Conservation (phyloP, 2,329 filamentous ascomycete species). For the Septoria linicola region DNA sequence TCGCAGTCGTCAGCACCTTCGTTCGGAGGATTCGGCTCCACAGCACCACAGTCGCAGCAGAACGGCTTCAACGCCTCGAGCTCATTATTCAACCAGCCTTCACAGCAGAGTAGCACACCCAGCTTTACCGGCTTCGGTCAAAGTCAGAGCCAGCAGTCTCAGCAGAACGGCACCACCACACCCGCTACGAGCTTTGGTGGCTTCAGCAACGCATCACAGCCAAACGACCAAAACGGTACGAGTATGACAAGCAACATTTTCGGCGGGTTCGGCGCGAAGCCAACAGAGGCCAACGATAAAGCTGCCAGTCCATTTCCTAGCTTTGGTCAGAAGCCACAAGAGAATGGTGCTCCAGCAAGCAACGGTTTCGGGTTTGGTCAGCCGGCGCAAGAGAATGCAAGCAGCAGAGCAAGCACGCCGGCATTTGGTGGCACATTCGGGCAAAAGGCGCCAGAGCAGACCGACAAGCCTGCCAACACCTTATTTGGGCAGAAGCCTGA, state of each 20-base stretch:
- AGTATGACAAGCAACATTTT: constrained; percentile 12
- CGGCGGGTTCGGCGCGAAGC: constrained; percentile 7
- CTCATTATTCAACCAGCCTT: constrained; percentile 21
- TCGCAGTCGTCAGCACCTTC: constrained; percentile 19
- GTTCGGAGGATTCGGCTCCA: constrained; percentile 20
- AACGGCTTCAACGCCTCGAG: constrained; percentile 23
- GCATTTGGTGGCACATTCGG: constrained; percentile 16
- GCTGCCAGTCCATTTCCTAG: constrained; percentile 11
- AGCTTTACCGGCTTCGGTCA: constrained; percentile 21
- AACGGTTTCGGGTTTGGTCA: constrained; percentile 14
- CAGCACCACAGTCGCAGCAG: constrained; percentile 19
- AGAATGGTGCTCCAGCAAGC: constrained; percentile 14
- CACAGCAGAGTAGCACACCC: constrained; percentile 19
- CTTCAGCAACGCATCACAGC: constrained; percentile 21
- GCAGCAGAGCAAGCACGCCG: constrained; percentile 16
- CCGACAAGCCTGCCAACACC: constrained; percentile 4
- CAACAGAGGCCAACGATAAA: constrained; percentile 10
- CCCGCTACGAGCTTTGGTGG: constrained; percentile 23
- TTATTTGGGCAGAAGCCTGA: constrained; percentile 10
- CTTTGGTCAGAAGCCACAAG: constrained; percentile 21
- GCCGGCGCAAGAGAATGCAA: constrained; percentile 10
- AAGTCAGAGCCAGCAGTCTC: constrained; percentile 15
- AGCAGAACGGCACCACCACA: constrained; percentile 22
- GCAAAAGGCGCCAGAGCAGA: constrained; percentile 17
- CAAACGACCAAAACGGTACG: constrained; percentile 15